These are phyloP conservation scores for Acarospora socialis DNA, from an alignment of 2,329 filamentous ascomycete species.

Conservation along the genomic window DNA sequence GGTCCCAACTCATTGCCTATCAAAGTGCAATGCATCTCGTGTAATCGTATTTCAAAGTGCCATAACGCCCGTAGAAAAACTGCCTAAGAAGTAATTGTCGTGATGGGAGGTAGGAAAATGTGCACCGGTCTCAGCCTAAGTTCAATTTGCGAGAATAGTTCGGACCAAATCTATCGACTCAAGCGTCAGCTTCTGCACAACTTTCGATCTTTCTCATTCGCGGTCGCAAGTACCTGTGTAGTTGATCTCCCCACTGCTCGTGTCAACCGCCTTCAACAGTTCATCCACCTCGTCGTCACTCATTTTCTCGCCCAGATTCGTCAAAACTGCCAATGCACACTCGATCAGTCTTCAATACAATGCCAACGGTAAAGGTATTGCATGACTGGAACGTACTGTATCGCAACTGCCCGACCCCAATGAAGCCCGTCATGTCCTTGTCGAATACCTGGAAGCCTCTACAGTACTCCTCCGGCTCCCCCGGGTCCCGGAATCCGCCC, in stretches of 20 bases:
- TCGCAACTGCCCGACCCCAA: constrained; percentile 92
- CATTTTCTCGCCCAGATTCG: constrained; percentile 98
- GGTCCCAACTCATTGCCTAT: too few relatives aligned
- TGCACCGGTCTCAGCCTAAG: too few relatives aligned
- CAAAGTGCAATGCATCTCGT: too few relatives aligned
- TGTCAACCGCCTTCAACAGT: constrained; percentile 95
- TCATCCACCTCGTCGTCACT: constrained; percentile 97
- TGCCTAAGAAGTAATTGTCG: too few relatives aligned
- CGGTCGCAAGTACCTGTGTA: constrained; percentile 63
- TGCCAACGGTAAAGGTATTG: neutral
- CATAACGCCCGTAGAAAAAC: too few relatives aligned
- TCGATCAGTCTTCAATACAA: neutral
- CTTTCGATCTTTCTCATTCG: constrained; percentile 8
- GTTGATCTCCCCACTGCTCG: constrained; percentile 90
- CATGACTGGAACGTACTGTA: constrained; percentile 42
- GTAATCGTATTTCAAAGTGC: too few relatives aligned
- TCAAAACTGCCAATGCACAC: constrained; percentile 48
- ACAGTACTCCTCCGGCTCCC: constrained; percentile 96
- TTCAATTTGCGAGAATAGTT: constrained; percentile 72
- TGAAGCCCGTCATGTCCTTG: constrained; percentile 96
- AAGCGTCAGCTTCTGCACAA: neutral
- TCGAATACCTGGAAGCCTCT: constrained; percentile 98
- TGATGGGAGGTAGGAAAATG: too few relatives aligned
- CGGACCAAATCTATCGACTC: constrained; percentile 55
- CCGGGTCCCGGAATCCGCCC: constrained; percentile 93